Evolutionary conservation across 1,284 basidiomycete species (phyloP), one percentile per base, ranked within the genome.

Genomic region (Trametes polyzona): DNA sequence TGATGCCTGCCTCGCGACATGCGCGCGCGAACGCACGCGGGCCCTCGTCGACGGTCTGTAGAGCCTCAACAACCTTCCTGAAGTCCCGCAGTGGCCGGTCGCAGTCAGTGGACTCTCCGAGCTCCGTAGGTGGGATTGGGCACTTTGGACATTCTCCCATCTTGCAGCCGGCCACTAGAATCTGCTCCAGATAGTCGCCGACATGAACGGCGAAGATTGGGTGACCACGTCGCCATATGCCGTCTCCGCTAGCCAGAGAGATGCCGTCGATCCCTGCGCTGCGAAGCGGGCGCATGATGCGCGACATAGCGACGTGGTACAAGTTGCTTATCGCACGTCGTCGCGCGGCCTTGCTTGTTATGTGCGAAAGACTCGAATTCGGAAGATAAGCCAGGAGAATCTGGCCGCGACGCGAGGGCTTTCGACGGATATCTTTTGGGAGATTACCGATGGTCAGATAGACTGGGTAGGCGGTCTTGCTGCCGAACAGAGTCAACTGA

Each of bases 161-260:
- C 50, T 58, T 39, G 35, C 54, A 59, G 43, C 66, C 62, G 8
- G 67, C 49, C 0, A 68, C 55, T 0, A 70, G 53, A 17, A 58
- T 58, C 49, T 79, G 79, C 51, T 81, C 77, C 0, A 76, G 77
- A 52, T 76, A 75, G 58, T 81, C 76, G 8, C 74, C 72, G 16
- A 78, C 61, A 49, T 77, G 77, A 0, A 73, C 74, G 0, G 73
- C 73, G 3, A 79, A 61, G 26, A 78, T 68, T 0, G 74, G 74
- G 47, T 62, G 72, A 6, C 74, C 64, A 0, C 32, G 54, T 0
- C 73, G 69, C 10, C 70, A 43, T 4, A 49, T 53, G 0, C 74
- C 72, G 63, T 81, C 74, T 0, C 71, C 65, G 39, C 76, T 76
- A 0, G 58, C 43, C 58, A 73, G 63, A 0, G 65, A 43, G 0